Evolutionary conservation across 495 filamentous ascomycete genomes (phyloP).

Genomic region (Penicillium taxi): DNA sequence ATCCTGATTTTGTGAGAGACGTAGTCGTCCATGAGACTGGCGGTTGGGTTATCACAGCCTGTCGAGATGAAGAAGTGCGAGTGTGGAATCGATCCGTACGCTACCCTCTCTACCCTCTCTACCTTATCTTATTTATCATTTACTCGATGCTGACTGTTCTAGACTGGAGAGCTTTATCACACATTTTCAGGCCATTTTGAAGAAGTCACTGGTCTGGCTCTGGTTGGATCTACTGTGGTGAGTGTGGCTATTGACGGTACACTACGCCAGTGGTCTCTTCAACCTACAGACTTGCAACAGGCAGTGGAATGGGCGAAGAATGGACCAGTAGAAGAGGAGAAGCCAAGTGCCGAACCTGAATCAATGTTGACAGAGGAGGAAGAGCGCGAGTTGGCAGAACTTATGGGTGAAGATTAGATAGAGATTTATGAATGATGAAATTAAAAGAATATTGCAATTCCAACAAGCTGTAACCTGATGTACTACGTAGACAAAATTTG

Average conservation of each 20-base stretch:
- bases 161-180: conserved; percentile 66
- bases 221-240: conserved; percentile 55
- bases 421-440: conserved; percentile 1
- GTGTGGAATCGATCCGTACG: conserved; percentile 69
- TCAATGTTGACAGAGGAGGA: conserved; percentile 67
- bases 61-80: conserved; percentile 83
- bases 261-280: conserved; percentile 70
- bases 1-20: conserved; percentile 86
- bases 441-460: too few species aligned
- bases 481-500: too few species aligned
- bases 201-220: conserved; percentile 73
- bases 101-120: conserved; percentile 3
- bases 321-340: conserved; percentile 37
- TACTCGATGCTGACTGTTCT: conserved; percentile 15
- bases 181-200: conserved; percentile 82
- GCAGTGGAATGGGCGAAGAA: conserved; percentile 52
- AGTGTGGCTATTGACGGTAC: conserved; percentile 88
- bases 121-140: background rate
- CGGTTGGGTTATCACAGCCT: conserved; percentile 83
- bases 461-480: too few species aligned
- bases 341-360: conserved; percentile 36
- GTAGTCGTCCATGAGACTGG: conserved; percentile 61
- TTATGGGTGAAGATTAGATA: conserved; percentile 62
- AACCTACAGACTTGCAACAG: conserved; percentile 52
- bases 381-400: conserved; percentile 76